Percentiles rank a stretch among this genome's conserved stretches.
These are phyloP conservation scores for Chaetomium cochliodes DNA, from an alignment of 495 filamentous ascomycete species.

Conservation along the genomic window DNA sequence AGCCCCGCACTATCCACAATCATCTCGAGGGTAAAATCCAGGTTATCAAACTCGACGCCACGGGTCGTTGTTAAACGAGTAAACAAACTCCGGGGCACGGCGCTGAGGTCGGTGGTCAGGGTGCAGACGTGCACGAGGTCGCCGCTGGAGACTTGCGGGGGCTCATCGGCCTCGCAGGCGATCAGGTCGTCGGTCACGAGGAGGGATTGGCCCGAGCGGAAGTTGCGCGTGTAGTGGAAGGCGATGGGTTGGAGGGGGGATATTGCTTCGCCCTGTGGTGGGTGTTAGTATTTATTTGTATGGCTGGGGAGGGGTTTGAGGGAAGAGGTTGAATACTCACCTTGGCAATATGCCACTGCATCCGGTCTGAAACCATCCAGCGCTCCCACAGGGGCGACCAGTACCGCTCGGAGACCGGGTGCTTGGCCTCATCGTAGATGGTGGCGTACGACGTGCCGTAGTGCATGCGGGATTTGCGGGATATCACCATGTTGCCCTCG, in stretches of 20 bases:
- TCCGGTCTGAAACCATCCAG: slow-evolving; percentile 76
- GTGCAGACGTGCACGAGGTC: slow-evolving; percentile 67
- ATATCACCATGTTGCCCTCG: slow-evolving; percentile 70
- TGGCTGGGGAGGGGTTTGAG: neutral
- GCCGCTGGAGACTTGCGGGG: slow-evolving; percentile 56
- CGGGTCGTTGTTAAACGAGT: slow-evolving; percentile 67
- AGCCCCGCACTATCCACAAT: slow-evolving; percentile 69
- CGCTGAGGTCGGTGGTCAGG: slow-evolving; percentile 69
- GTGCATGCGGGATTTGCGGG: slow-evolving; percentile 64
- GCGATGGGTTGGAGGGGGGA: slow-evolving; percentile 65
- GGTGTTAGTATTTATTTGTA: neutral
- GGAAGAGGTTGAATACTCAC: slow-evolving; percentile 32
- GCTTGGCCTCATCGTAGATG: slow-evolving; percentile 68
- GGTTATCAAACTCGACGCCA: slow-evolving; percentile 70
- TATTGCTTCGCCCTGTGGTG: slow-evolving; percentile 59
- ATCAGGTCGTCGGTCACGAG: slow-evolving; percentile 73
- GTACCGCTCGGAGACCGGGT: slow-evolving; percentile 64
- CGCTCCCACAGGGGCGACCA: slow-evolving; percentile 75
- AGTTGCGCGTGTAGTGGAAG: slow-evolving; percentile 79
- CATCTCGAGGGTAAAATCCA: slow-evolving; percentile 75
- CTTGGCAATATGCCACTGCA: slow-evolving; percentile 79
- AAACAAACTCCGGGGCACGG: slow-evolving; percentile 64
- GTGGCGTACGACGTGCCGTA: slow-evolving; percentile 79
- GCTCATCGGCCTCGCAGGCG: slow-evolving; percentile 62
- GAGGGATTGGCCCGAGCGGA: slow-evolving; percentile 63